Conservation (phyloP, 169 alveolate species). For the Eimeria acervulina region DNA sequence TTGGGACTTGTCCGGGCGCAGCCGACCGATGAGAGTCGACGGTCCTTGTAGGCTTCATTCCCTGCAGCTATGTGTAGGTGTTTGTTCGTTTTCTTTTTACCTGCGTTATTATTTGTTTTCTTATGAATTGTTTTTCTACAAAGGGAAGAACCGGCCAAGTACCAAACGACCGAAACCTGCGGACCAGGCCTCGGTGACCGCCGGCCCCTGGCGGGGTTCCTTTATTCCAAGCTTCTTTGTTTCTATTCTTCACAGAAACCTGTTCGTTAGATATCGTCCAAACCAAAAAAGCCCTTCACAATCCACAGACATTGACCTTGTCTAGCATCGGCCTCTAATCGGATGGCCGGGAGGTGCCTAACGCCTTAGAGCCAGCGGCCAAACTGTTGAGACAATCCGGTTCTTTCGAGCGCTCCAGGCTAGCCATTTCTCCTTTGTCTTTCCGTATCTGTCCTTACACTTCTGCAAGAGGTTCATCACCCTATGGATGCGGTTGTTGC, state of each 20-base stretch:
- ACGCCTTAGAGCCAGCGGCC: neutral
- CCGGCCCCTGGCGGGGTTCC: constrained; percentile 56
- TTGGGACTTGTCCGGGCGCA: constrained; percentile 41
- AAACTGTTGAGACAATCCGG: neutral
- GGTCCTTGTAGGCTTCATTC: neutral
- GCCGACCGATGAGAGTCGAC: constrained; percentile 52
- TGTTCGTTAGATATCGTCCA: neutral
- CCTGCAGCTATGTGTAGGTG: neutral
- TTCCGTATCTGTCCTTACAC: neutral
- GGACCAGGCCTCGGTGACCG: constrained; percentile 64
- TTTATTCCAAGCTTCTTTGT: neutral
- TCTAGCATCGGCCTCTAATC: neutral
- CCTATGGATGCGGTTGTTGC: constrained; percentile 27
- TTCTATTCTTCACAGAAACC: constrained; percentile 10
- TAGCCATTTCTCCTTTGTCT: neutral
- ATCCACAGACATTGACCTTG: neutral
- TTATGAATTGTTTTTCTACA: constrained; percentile 16
- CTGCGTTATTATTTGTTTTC: neutral
- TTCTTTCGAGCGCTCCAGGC: neutral
- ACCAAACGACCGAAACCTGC: neutral
- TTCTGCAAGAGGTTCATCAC: neutral
- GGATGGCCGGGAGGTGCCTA: neutral
- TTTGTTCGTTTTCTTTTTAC: neutral
- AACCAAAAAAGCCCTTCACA: neutral
- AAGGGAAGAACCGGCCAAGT: neutral